These are phyloP conservation scores for Tolypocladium sp. DNA, from an alignment of 2,329 filamentous ascomycete genomes.

Conservation along the genomic window DNA sequence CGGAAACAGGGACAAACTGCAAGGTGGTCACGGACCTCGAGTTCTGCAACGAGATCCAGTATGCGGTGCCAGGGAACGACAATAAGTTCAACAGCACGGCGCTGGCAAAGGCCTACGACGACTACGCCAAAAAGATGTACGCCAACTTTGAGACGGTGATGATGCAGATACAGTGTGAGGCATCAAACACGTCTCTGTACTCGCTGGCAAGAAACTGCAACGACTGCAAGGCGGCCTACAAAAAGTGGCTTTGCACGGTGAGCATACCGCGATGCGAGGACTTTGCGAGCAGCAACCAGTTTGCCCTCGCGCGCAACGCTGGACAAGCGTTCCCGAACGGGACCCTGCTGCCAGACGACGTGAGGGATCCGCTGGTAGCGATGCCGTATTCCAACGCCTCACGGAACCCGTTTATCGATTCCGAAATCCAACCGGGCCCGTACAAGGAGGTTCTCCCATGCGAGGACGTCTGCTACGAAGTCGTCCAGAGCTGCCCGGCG, in stretches of 20 bases:
- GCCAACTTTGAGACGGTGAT: constrained; percentile 73
- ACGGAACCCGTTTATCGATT: constrained; percentile 66
- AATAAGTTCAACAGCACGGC: constrained; percentile 48
- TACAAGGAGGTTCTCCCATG: constrained; percentile 93
- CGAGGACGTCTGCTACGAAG: constrained; percentile 74
- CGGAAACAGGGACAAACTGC: constrained; percentile 63
- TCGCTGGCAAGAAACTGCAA: constrained; percentile 69
- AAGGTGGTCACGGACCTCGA: constrained; percentile 77
- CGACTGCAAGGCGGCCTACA: constrained; percentile 75
- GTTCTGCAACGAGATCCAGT: constrained; percentile 83
- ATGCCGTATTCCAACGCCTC: constrained; percentile 33
- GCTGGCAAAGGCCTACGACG: constrained; percentile 69
- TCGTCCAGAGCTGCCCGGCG: constrained; percentile 79
- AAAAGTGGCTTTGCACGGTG: constrained; percentile 89
- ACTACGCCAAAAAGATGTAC: constrained; percentile 60
- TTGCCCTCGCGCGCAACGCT: constrained; percentile 55
- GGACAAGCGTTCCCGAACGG: constrained; percentile 63
- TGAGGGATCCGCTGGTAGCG: constrained; percentile 11
- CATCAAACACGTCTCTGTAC: constrained; percentile 63
- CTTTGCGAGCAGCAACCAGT: constrained; percentile 46
- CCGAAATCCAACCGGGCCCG: constrained; percentile 65
- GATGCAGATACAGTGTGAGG: constrained; percentile 78
- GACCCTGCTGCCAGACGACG: constrained; percentile 34
- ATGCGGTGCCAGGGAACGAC: constrained; percentile 79
- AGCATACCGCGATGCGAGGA: constrained; percentile 89